Base-by-base conservation (phyloP, 148 eudicot genomes). In the Diospyros lotus region DNA sequence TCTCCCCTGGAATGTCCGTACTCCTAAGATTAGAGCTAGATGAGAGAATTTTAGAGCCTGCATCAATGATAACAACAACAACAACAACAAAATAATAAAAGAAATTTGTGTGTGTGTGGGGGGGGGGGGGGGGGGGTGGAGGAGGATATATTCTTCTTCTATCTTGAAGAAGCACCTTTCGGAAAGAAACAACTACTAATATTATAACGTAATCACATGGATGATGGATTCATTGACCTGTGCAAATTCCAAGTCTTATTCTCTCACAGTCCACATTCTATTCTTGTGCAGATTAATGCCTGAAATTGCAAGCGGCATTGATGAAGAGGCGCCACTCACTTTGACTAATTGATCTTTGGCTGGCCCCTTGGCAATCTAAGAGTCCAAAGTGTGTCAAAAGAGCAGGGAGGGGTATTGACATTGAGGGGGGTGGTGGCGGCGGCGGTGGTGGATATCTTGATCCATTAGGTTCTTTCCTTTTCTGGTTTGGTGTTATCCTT, bases 81-180 rank as follows among this genome's bases (percentile, higher is more conserved):
- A 70, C 13, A 28, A 28, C 28, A 28, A 28, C 28, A 28, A 28
- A 28, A 28, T 28, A 28, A 28, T 28, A 28, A 28, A 28, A 28
- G 28, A 28, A 28, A 8, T 69, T n/a, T 44, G n/a, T n/a, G n/a
- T n/a, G n/a, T n/a, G n/a, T n/a, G n/a, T n/a, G n/a, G 44, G 43
- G 41, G 10, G 66, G 12, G 10, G 2, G 9, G 43, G 40, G 52
- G 28, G 42, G 10, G 62, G 52, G 53, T 76, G 68, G 61, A 51
- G 61, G 53, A 4, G 80, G 41, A 72, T 72, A 72, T 72, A 78
- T 78, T 78, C 76, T 77, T 69, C 66, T 3, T 69, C 46, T 65
- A 66, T 48, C 51, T 78, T 56, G 28, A 6, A 46, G 50, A 56
- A 60, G 72, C 71, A 55, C 59, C 73, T 78, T 65, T 78, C 53